Evolutionary conservation across 352 stramenopile genomes (phyloP).

Genomic region (Plasmopara halstedii): DNA sequence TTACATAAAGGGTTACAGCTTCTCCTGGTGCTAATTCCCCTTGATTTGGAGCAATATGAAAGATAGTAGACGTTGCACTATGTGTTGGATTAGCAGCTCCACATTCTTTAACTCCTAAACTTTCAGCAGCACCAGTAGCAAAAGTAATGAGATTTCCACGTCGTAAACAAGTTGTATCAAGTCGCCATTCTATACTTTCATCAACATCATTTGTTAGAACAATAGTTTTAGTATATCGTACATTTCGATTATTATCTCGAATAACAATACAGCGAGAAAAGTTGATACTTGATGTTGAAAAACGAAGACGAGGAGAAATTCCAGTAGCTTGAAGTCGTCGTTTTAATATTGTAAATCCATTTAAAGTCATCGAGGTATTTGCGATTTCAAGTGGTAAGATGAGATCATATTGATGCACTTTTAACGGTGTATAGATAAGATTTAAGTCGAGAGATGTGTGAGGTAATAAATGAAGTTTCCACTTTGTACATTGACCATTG

Average conservation of each 20-base stretch:
- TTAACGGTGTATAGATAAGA: slow-evolving; percentile 61
- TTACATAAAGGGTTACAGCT: slow-evolving; percentile 70
- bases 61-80: slow-evolving; percentile 46
- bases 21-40: slow-evolving; percentile 78
- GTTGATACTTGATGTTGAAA: slow-evolving; percentile 61
- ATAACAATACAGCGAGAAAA: slow-evolving; percentile 86
- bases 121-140: slow-evolving; percentile 15
- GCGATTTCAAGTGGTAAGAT: slow-evolving; percentile 71
- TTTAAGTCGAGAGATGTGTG: slow-evolving; percentile 64
- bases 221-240: slow-evolving; percentile 81
- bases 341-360: slow-evolving; percentile 22
- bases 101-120: slow-evolving; percentile 17
- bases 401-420: slow-evolving; percentile 39
- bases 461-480: slow-evolving; percentile 66
- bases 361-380: slow-evolving; percentile 23
- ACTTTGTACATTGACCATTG: slow-evolving; percentile 37
- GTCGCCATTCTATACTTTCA: slow-evolving; percentile 60
- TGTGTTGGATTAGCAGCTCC: slow-evolving; percentile 17
- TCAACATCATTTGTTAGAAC: slow-evolving; percentile 69
- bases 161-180: slow-evolving; percentile 42
- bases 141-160: slow-evolving; percentile 21
- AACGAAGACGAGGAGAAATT: slow-evolving; percentile 55
- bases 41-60: slow-evolving; percentile 71
- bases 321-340: slow-evolving; percentile 43
- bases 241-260: slow-evolving; percentile 71